These are phyloP conservation scores for Auricularia sp. DNA, from an alignment of 768 basidiomycete species.

Conservation along the genomic window DNA sequence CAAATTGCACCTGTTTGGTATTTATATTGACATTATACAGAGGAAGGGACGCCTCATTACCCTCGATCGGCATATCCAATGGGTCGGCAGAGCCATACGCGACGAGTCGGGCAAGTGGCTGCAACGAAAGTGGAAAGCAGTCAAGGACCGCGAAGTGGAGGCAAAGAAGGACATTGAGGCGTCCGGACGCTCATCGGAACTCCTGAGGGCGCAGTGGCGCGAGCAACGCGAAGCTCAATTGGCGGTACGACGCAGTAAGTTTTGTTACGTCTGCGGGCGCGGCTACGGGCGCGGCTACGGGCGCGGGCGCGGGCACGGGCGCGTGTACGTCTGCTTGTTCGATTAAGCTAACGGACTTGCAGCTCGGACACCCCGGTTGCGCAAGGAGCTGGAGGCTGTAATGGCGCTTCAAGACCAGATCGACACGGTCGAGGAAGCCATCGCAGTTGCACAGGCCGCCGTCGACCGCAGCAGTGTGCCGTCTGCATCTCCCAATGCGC, in stretches of 20 bases:
- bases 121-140: conserved; percentile 10
- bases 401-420: conserved; percentile 22
- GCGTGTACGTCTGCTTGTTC: background rate
- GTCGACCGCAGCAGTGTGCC: background rate
- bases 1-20: background rate
- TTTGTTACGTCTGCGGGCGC: too few species aligned
- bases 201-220: conserved; percentile 24
- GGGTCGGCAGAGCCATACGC: conserved; percentile 17
- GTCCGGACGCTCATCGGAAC: conserved; percentile 10
- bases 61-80: conserved; percentile 21
- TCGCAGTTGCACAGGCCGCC: conserved; percentile 4
- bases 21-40: conserved; percentile 9
- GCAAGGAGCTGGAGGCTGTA: conserved; percentile 24
- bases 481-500: background rate
- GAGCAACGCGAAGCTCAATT: conserved; percentile 23
- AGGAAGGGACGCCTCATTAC: conserved; percentile 21
- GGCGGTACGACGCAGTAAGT: conserved; percentile 21
- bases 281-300: too few species aligned
- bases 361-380: conserved; percentile 13
- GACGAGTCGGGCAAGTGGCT: conserved; percentile 27
- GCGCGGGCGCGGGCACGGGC: too few species aligned
- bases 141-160: conserved; percentile 7
- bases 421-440: conserved; percentile 15
- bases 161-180: conserved; percentile 12
- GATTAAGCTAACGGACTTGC: background rate